A percentile compares a stretch with the other conserved stretches of the same genome.
Conservation (phyloP, 1,284 basidiomycete species). For the Rhodotorula sp. region DNA sequence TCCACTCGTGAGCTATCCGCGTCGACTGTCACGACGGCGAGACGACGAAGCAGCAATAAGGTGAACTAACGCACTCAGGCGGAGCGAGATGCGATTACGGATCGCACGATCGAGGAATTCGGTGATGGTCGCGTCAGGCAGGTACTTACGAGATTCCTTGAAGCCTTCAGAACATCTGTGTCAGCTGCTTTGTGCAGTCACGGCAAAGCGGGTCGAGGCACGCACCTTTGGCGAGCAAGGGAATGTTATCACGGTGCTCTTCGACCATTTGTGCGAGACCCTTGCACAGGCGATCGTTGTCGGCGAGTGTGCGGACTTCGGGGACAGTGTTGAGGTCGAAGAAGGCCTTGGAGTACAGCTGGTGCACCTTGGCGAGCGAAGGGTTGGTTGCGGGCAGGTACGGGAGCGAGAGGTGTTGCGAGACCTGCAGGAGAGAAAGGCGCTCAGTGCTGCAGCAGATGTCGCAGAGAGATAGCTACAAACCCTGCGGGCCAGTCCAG, state of each 20-base stretch:
- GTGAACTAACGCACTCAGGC: constrained; percentile 57
- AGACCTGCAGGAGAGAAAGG: constrained; percentile 27
- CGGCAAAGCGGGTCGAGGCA: constrained; percentile 12
- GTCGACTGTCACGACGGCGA: background rate
- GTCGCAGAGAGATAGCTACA: background rate
- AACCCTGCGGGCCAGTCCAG: constrained; percentile 43
- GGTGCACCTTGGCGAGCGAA: constrained; percentile 72
- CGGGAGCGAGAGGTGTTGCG: constrained; percentile 47
- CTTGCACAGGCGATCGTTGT: constrained; percentile 69
- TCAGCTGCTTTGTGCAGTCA: background rate
- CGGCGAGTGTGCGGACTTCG: constrained; percentile 64
- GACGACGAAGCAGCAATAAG: too few species aligned
- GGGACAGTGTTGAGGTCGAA: constrained; percentile 69
- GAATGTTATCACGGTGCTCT: constrained; percentile 81
- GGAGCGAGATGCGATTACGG: constrained; percentile 79
- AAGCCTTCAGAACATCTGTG: constrained; percentile 59
- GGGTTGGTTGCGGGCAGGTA: constrained; percentile 86
- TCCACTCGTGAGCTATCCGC: too few species aligned
- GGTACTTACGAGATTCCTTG: constrained; percentile 79
- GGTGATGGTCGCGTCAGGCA: constrained; percentile 72
- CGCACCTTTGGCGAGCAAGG: constrained; percentile 77
- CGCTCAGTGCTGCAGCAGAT: too few species aligned
- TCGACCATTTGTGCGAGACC: constrained; percentile 71
- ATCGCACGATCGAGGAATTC: constrained; percentile 81
- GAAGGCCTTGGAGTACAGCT: constrained; percentile 74